Evolutionary conservation across 2,329 filamentous ascomycete genomes (phyloP), one percentile per base, ranked within the genome.

Genomic region (Ophiostoma piceae): DNA sequence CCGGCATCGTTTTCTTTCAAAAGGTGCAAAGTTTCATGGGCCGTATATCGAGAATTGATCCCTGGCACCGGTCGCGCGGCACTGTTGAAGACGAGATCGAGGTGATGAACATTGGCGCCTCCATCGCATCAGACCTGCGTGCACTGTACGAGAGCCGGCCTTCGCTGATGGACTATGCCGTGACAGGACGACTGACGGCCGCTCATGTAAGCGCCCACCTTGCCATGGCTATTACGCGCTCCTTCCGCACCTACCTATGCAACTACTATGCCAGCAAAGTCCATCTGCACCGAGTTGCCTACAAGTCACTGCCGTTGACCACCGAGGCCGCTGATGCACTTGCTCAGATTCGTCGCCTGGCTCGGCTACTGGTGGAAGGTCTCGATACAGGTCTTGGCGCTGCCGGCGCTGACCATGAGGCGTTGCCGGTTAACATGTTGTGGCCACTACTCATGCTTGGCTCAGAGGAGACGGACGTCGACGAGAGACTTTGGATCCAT

Each of bases 1-100:
- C 84, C 0, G 84, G 84, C 0, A 81, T 85, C 26, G 77, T 84
- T 2, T 87, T 87, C 75, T 87, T 84, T 72, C 84, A 87, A 69
- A 84, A 85, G 71, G 83, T 86, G 0, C 84, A 85, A 74, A 84
- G 82, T 43, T 85, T 86, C 74, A 85, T 85, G 78, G 84, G 84
- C 1, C 80, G 83, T 5, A 85, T 87, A 66, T 84, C 84, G 7
- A 81, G 82, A 69, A 86, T 87, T 68, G 84, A 86, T 69, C 84
- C 81, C 0, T 86, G 84, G 83, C 84, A 87, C 74, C 81, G 84
- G 12, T 81, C 80, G 32, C 80, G 84, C 8, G 84, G 84, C 4
- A 87, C 84, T 0, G 84, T 87, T 11, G 81, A 85, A 67, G 85
- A 87, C 73, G 84, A 87, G 76, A 85, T 82, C 1, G 84, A 87